Evolutionary conservation across 2,329 filamentous ascomycete species (phyloP), one percentile per base, ranked within the genome.

Genomic region (Rhynchosporium agropyri): DNA sequence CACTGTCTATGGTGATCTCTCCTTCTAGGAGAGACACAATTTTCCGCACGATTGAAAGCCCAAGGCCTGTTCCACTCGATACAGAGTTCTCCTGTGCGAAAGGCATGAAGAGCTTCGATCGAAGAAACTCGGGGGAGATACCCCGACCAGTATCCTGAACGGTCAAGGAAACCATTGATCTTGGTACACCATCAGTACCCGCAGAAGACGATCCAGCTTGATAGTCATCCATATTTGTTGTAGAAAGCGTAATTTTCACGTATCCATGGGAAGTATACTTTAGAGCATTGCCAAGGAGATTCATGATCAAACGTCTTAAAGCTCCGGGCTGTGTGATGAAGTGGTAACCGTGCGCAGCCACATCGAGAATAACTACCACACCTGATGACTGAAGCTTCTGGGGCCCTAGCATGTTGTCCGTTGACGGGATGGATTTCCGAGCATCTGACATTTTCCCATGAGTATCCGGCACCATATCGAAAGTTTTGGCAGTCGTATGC

Each of bases 111-210:
- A 89, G 75, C 28, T 83, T 81, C 1, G 82, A 83, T 15, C 83
- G 79, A 48, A 88, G 76, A 66, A 86, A 90, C n/a, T 88, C 83
- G 20, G 82, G 78, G 0, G 83, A 84, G 63, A 90, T 90, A 4
- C 87, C 88, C 65, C 83, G 83, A 0, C 88, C 87, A 0, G 90
- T 92, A 70, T 95, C 91, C 65, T 85, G 83, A 26, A 95, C 89
- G 38, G 89, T 86, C 65, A 95, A 89, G 2, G 80, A 80, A 43
- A 86, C 73, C 38, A 67, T 63, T 15, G 68, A 68, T 49, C 72
- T 64, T 4, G 71, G 65, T 8, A 71, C 61, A 9, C 49, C 13
- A 26, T 73, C 69, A 20, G 46, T 57, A 43, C 36, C 54, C 7
- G 56, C 42, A 9, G 43, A 49, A 31, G 58, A 60, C 12, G 7